Evolutionary conservation across 2,329 filamentous ascomycete species (phyloP), one percentile per base, ranked within the genome.

Genomic region (Ophiosphaerella herpotricha): DNA sequence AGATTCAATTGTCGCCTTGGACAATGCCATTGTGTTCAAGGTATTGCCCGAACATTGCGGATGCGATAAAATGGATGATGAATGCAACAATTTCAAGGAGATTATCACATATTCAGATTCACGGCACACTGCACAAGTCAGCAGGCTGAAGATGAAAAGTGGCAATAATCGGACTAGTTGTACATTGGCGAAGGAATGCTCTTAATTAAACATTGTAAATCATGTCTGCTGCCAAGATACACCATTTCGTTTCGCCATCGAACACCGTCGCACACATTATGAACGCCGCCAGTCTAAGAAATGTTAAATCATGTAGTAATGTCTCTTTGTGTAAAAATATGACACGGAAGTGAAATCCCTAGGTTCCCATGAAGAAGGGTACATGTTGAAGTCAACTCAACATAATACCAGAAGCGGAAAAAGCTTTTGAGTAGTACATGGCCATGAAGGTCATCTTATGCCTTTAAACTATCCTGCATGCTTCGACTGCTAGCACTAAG

Each of bases 401-500:
- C 39, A 31, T 33, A 32, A 47, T 56, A 43, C 42, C 37, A 51
- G 39, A 52, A 55, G 51, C 32, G 50, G 34, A 42, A 44, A 34
- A 37, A 54, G 39, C 39, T 54, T 57, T 45, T 38, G 42, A 46
- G 31, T 40, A 44, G 29, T 34, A 36, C 11, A 7, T 2, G 6
- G 1, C n/a, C 11, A 12, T 9, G 32, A 29, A n/a, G 13, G 23
- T 32, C n/a, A 23, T 51, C 48, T 29, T 68, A 73, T 29, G 61
- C 60, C 60, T 93, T 92, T 53, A 91, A 80, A 13, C 88, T 88
- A 74, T 97, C 93, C 66, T 90, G 85, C 82, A 87, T 91, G 78
- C 92, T 97, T 77, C 92, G 87, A 58, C 89, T 88, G 79, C 92
- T 97, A 21, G 93, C 91, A 74, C 92, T 97, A 77, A 95, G 88